Evolutionary conservation across 371 early-diverging fungal genomes (phyloP).

Genomic region (Actinomortierella ambigua): DNA sequence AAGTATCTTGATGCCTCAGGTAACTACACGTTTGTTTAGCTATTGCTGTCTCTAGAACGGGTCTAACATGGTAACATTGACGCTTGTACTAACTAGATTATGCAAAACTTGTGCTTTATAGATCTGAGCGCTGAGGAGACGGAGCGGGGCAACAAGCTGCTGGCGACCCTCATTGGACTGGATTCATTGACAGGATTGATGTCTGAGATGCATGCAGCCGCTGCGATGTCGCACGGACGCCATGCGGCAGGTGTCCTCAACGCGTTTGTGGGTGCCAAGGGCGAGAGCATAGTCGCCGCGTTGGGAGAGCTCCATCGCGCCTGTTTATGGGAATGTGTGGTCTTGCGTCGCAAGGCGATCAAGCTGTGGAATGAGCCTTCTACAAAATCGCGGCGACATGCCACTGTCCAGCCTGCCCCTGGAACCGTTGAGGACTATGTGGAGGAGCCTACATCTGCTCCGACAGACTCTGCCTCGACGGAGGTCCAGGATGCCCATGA

Average conservation of each 20-base stretch:
- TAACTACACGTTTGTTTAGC: no score
- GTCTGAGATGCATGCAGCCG: conserved; percentile 77
- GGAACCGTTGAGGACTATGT: conserved; percentile 20
- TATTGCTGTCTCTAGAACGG: background rate
- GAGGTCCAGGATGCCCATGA: conserved; percentile 55
- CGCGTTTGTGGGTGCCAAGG: conserved; percentile 60
- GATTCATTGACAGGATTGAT: conserved; percentile 70
- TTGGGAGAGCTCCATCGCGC: conserved; percentile 72
- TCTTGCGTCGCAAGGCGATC: conserved; percentile 67
- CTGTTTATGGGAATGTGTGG: conserved; percentile 72
- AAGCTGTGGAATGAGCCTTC: conserved; percentile 66
- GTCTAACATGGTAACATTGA: background rate
- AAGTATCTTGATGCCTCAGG: conserved; percentile 39
- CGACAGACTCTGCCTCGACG: conserved; percentile 31
- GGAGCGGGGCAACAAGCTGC: conserved; percentile 55
- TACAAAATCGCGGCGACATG: conserved; percentile 25
- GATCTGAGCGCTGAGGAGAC: conserved; percentile 54
- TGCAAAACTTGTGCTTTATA: conserved; percentile 9
- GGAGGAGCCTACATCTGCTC: conserved; percentile 20
- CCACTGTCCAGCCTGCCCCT: conserved; percentile 14
- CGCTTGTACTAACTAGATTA: background rate
- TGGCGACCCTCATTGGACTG: conserved; percentile 64
- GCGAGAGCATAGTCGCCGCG: conserved; percentile 56
- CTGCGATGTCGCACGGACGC: conserved; percentile 68
- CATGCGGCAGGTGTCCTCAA: conserved; percentile 64